phyloP scores from a whole-genome alignment of 371 early-diverging fungal genomes.

The Mucor lusitanicus region DNA sequence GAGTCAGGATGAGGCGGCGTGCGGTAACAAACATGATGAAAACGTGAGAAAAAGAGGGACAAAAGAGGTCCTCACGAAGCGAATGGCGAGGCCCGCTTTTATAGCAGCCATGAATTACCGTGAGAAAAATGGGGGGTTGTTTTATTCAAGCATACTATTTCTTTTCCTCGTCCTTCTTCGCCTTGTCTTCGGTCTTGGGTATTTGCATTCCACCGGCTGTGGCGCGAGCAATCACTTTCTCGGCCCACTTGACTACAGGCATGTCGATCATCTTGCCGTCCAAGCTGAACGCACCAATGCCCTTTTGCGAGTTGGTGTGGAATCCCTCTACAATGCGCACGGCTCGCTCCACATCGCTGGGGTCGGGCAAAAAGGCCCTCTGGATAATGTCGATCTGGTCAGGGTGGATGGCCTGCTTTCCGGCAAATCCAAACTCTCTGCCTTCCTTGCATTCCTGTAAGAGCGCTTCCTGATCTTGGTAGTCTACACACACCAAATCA shows the following conservation, averaged over 20 bases:
- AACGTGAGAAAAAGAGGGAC: not conserved
- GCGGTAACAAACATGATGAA: slow-evolving; percentile 1
- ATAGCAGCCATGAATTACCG: not conserved
- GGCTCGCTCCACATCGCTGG: slow-evolving; percentile 66
- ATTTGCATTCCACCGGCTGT: slow-evolving; percentile 56
- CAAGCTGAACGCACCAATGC: slow-evolving; percentile 86
- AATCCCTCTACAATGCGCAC: slow-evolving; percentile 68
- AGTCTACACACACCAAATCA: slow-evolving; percentile 90
- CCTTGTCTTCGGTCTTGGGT: slow-evolving; percentile 28
- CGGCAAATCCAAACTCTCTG: slow-evolving; percentile 89
- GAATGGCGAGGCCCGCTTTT: not conserved
- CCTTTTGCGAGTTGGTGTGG: slow-evolving; percentile 63
- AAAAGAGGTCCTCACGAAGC: not conserved
- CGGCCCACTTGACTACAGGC: slow-evolving; percentile 75
- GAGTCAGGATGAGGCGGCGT: not conserved
- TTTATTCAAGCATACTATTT: not conserved
- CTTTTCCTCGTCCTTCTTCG: slow-evolving; percentile 7
- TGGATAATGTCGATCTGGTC: slow-evolving; percentile 86
- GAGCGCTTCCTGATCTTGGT: slow-evolving; percentile 65
- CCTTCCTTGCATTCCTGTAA: slow-evolving; percentile 85
- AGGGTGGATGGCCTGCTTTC: slow-evolving; percentile 95
- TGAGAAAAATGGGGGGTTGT: slow-evolving; percentile 18
- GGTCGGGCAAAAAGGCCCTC: slow-evolving; percentile 71
- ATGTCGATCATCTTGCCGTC: slow-evolving; percentile 88
- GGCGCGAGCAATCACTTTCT: slow-evolving; percentile 60